phyloP scores from a whole-genome alignment of 78 protist genomes.

The Chrysochromulina tobinii region DNA sequence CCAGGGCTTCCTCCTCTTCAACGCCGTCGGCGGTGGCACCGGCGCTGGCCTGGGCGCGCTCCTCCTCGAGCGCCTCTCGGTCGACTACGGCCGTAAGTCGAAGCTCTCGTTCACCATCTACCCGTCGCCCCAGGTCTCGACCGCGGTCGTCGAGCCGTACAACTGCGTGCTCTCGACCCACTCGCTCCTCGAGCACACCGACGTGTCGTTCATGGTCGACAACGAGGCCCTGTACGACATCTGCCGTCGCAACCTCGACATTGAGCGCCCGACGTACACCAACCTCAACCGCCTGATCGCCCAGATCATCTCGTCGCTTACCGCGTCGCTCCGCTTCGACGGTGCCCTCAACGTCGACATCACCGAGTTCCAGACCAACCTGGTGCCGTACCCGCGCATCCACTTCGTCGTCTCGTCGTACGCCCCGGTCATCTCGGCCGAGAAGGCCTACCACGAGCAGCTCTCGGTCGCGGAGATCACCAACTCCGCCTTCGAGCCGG shows the following conservation, averaged over 20 bases:
- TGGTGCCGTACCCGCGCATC: constrained; percentile 92
- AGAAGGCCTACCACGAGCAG: constrained; percentile 97
- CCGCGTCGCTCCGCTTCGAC: constrained; percentile 98
- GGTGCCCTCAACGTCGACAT: too few relatives aligned
- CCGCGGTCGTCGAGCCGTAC: constrained; percentile 99
- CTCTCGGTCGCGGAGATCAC: constrained; percentile 97
- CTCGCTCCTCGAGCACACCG: too few relatives aligned
- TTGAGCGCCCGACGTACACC: constrained; percentile 97
- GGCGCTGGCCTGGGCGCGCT: constrained; percentile 75
- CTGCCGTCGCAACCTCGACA: too few relatives aligned
- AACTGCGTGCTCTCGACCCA: constrained; percentile 95
- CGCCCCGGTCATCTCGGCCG: constrained; percentile 97
- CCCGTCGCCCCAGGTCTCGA: constrained; percentile 96
- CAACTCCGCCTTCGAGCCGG: constrained; percentile 94
- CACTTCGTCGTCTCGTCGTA: constrained; percentile 94
- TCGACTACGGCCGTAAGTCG: too few relatives aligned
- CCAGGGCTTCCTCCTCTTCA: too few relatives aligned
- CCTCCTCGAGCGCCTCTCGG: constrained; percentile 88
- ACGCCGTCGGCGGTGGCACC: too few relatives aligned
- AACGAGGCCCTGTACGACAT: constrained; percentile 98
- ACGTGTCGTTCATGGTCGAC: constrained; percentile 74
- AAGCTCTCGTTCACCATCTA: too few relatives aligned
- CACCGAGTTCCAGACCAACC: constrained; percentile 98
- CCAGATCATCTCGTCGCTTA: constrained; percentile 94
- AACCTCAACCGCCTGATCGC: constrained; percentile 98